Base-by-base conservation (phyloP, 306 rosid genomes). In the Cicer arietinum region DNA sequence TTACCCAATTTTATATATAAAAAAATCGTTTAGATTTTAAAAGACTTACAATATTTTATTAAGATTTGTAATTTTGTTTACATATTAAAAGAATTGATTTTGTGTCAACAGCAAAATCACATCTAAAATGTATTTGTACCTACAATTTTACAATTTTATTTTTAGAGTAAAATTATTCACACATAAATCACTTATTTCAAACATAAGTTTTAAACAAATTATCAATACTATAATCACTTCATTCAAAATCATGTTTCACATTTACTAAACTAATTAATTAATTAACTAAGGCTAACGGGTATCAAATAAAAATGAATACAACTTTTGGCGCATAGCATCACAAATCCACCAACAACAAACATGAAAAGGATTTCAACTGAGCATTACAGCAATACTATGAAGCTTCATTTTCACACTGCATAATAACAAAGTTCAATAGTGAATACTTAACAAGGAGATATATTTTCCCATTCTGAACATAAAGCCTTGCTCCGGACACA, bases 401-500 rank as follows among this genome's bases (percentile, higher is more conserved):
- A 42, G 72, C 76, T 74, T 59, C 43, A 50, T 58, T 74, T 80
- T 68, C 60, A 68, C 17, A 14, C n/a, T 48, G 71, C 66, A 48
- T 68, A 35, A 48, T 68, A 35, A 80, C 76, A 68, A 74, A 80
- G 59, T 57, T 74, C 45, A 90, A 76, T 13, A 90, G 92, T 57
- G 96, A 88, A 71, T 86, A 85, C 90, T 88, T 90, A 68, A 88
- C 90, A 56, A 78, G 84, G 17, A 90, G 82, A 73, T 80, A 83
- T 77, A 90, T 90, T 75, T 90, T 90, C 57, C 86, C 89, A 77
- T 80, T 76, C 61, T 85, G 89, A 13, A 86, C 85, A 13, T 74
- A 62, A 56, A 90, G 90, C 82, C 81, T 83, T 68, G 90, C 96
- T 6, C 96, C 96, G 0, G 96, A 90, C 48, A 90, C 96, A 67